phyloP scores from a whole-genome alignment of 2,329 filamentous ascomycete species.

The Paracorniculantispora psalliotae region DNA sequence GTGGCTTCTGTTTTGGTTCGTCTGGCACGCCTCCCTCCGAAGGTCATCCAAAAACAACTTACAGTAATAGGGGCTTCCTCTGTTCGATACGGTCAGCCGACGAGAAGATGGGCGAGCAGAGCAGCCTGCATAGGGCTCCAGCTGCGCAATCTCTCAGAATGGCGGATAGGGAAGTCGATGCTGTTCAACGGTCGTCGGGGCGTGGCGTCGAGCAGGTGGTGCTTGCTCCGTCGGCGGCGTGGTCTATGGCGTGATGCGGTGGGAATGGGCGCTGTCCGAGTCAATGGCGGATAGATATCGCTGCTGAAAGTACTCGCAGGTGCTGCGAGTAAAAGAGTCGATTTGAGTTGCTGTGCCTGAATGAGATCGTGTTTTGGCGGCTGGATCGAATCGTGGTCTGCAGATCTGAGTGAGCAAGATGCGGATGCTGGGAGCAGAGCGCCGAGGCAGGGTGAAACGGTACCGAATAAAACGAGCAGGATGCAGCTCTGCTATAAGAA shows the following conservation, averaged over 20 bases:
- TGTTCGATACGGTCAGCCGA: conserved; percentile 1
- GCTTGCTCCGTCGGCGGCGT: background rate
- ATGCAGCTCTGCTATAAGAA: background rate
- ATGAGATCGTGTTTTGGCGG: background rate
- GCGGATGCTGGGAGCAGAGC: background rate
- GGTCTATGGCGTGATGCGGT: background rate
- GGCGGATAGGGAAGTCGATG: background rate
- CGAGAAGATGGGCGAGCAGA: background rate
- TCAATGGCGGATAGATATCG: background rate
- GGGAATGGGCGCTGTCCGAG: background rate
- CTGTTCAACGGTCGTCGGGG: background rate
- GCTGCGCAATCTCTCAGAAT: background rate
- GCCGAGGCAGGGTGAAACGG: background rate
- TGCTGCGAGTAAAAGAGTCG: background rate
- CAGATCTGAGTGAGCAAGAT: background rate
- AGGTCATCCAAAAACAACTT: background rate
- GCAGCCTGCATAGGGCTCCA: background rate
- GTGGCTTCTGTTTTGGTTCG: background rate
- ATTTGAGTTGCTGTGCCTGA: background rate
- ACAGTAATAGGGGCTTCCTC: background rate
- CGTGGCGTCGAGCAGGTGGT: background rate
- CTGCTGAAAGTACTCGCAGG: background rate
- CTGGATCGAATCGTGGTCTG: background rate
- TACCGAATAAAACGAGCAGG: background rate
- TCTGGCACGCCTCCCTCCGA: background rate